Conservation (phyloP, 2,329 filamentous ascomycete genomes). For the Neofusicoccum ribis region DNA sequence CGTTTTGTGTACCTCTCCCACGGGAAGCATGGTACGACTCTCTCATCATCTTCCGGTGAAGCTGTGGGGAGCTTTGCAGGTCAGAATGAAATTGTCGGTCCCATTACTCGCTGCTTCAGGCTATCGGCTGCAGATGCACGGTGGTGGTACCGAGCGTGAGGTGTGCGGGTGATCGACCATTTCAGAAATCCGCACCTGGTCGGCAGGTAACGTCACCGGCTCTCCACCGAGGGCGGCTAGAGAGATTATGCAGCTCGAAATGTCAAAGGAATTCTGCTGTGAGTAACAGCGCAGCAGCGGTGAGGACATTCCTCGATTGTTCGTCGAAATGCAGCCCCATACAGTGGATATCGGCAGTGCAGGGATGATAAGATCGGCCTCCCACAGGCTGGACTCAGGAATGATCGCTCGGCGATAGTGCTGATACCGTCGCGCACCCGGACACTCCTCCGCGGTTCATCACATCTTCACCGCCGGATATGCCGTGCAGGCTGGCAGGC, state of each 20-base stretch:
- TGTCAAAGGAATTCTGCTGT: not conserved
- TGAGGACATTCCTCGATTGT: conserved; percentile 3
- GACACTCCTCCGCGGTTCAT: conserved; percentile 6
- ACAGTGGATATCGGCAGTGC: conserved; percentile 12
- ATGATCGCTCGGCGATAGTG: conserved; percentile 11
- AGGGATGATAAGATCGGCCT: conserved; percentile 8
- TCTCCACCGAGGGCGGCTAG: not conserved
- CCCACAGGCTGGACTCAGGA: conserved; percentile 2
- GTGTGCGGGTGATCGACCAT: conserved; percentile 2
- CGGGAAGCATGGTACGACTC: not conserved
- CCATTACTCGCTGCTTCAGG: not conserved
- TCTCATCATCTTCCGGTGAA: not conserved
- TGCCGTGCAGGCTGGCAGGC: not conserved
- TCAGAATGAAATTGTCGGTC: not conserved
- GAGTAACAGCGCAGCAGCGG: not conserved
- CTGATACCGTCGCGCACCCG: not conserved
- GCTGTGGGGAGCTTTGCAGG: not conserved
- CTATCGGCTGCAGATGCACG: not conserved
- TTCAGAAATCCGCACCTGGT: not conserved
- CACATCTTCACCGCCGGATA: conserved; percentile 9
- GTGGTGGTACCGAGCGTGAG: conserved; percentile 3
- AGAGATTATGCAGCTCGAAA: not conserved
- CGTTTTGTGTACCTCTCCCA: not conserved
- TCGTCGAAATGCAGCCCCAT: conserved; percentile 5
- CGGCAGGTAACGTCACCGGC: not conserved